Evolutionary conservation across 164 flowering plant genomes (phyloP).

Genomic region (Magnolia sinica): DNA sequence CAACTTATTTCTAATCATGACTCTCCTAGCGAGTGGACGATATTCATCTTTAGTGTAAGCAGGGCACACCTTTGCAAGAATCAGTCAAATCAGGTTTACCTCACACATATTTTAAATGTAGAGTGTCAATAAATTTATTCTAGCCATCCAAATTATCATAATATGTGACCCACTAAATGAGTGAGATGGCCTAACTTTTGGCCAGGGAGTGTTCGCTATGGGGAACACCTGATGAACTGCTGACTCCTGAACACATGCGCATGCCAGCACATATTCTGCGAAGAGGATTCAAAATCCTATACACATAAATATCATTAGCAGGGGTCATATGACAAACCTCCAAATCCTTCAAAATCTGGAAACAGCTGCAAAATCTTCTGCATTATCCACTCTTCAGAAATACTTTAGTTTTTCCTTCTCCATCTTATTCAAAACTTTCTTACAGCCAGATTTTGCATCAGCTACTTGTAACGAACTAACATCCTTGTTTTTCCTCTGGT

Average conservation of each 20-base stretch:
- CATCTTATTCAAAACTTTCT: constrained; percentile 38
- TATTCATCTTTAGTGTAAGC: not conserved
- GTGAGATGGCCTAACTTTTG: too few relatives aligned
- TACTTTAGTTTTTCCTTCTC: constrained; percentile 40
- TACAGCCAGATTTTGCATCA: constrained; percentile 53
- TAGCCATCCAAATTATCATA: not conserved
- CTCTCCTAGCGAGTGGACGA: too few relatives aligned
- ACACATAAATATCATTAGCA: too few relatives aligned
- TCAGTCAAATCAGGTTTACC: not conserved
- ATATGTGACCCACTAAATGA: too few relatives aligned
- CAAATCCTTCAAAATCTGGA: constrained; percentile 85
- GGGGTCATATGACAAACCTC: constrained; percentile 29
- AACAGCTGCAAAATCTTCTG: constrained; percentile 50
- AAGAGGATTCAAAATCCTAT: not conserved
- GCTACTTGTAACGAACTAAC: constrained; percentile 31
- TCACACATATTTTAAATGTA: too few relatives aligned
- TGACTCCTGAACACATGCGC: not conserved
- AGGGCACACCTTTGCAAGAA: not conserved
- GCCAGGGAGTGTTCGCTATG: too few relatives aligned
- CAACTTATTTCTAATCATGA: too few relatives aligned
- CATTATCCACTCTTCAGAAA: constrained; percentile 73
- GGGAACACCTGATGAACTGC: not conserved
- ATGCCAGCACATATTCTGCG: not conserved
- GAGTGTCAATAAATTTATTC: not conserved
- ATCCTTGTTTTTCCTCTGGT: constrained; percentile 68